Evolutionary conservation across 73 alveolate species (phyloP).

Genomic region (Halteria grandinella): DNA sequence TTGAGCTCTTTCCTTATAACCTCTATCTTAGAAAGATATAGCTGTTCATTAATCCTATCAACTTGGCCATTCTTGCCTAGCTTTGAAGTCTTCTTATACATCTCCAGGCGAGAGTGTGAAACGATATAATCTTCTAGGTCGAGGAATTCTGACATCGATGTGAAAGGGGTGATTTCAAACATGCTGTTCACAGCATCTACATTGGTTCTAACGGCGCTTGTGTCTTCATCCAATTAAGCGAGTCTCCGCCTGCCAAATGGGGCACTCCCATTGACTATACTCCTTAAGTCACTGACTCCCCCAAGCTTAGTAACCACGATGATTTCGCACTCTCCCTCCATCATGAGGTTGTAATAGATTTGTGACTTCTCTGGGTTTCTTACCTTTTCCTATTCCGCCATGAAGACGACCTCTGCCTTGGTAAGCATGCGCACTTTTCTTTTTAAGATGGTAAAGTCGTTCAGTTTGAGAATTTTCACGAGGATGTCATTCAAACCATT

Average conservation of each 20-base stretch:
- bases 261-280: conserved; percentile 32
- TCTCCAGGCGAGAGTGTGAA: conserved; percentile 28
- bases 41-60: conserved; percentile 11
- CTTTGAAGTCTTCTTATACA: conserved; percentile 2
- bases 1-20: conserved; percentile 25
- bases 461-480: conserved; percentile 23
- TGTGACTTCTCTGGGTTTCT: conserved; percentile 15
- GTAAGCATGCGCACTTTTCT: conserved; percentile 47
- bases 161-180: conserved; percentile 55
- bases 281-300: conserved; percentile 36
- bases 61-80: neutral
- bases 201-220: conserved; percentile 18
- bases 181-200: conserved; percentile 28
- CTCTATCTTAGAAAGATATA: conserved; percentile 44
- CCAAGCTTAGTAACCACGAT: conserved; percentile 44
- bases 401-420: conserved; percentile 20
- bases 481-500: conserved; percentile 47
- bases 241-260: conserved; percentile 56
- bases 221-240: conserved; percentile 19
- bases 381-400: conserved; percentile 32
- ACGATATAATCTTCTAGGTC: conserved; percentile 55
- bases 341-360: conserved; percentile 36
- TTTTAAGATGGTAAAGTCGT: conserved; percentile 51
- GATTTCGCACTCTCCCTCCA: conserved; percentile 49
- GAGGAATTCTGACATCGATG: conserved; percentile 34